Base-by-base conservation (phyloP, 1,284 basidiomycete species). In the Fomitopsis schrenkii region DNA sequence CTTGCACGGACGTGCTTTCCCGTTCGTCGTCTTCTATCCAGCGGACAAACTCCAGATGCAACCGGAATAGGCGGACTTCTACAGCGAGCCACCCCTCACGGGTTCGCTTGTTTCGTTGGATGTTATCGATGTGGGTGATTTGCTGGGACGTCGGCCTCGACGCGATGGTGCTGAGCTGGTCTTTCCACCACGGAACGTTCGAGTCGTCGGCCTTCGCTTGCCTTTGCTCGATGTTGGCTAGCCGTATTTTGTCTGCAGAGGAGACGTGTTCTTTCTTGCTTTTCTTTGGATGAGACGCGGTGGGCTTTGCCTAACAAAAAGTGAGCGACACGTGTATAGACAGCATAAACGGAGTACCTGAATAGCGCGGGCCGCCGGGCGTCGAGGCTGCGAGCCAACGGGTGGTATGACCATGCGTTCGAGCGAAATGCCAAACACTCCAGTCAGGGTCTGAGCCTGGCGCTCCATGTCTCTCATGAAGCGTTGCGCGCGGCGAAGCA, bases 381-480 rank as follows among this genome's bases (percentile, higher is more conserved):
- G 61, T 19, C 62, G 63, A 55, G 62, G 60, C 59, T 55, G 55
- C 5, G 44, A 57, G 3, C 74, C 69, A 1, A 72, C 77, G 1
- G 80, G 66, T 1, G 78, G 73, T 60, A 90, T 88, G 17, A 80
- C 75, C 38, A 84, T 79, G 59, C 79, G 80, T 66, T 83, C 75
- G 38, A 90, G 73, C 3, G 72, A 72, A 0, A 74, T 75, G 0
- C 88, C 87, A 0, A 78, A 76, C 1, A 86, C 85, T 0, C 88
- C 87, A 0, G 84, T 86, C 60, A 90, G 68, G 1, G 86, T 86
- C 45, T 79, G 80, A 6, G 88, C 87, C 52, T 85, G 84, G 60
- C 77, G 74, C 62, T 87, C 84, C 61, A 90, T 66, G 17, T 67
- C 74, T 30, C 77, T 72, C 82, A 87, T 86, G 69, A 82, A 83